phyloP scores from a whole-genome alignment of 1,284 basidiomycete genomes.

The Cutaneotrichosporon cutaneum region DNA sequence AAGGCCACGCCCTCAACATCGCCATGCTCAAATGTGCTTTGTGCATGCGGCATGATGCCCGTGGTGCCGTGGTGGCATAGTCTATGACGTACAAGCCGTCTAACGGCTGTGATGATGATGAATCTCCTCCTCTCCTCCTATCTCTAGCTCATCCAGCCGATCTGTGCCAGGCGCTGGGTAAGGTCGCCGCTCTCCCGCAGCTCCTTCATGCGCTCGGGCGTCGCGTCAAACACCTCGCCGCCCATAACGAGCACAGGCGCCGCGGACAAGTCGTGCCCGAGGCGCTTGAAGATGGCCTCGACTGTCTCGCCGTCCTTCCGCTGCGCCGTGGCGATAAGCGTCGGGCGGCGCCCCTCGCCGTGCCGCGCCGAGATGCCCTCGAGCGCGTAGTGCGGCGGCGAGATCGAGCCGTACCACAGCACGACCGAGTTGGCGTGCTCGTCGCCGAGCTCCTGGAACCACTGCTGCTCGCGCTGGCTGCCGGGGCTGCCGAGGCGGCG shows the following conservation, averaged over 20 bases:
- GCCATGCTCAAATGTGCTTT: neutral
- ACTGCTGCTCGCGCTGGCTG: constrained; percentile 24
- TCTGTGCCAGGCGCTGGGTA: constrained; percentile 16
- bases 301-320: constrained; percentile 32
- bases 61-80: neutral
- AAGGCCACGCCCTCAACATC: neutral
- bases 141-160: constrained; percentile 17
- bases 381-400: constrained; percentile 33
- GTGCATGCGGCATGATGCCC: neutral
- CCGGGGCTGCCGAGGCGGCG: constrained; percentile 30
- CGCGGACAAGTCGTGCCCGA: constrained; percentile 27
- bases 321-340: constrained; percentile 29
- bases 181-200: constrained; percentile 32
- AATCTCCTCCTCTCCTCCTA: neutral
- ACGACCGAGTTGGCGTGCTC: constrained; percentile 38
- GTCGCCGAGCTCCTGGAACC: constrained; percentile 36
- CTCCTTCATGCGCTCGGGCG: constrained; percentile 27
- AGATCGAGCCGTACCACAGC: constrained; percentile 37
- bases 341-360: constrained; percentile 29
- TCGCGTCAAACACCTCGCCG: constrained; percentile 31
- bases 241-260: constrained; percentile 41
- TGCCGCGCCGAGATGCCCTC: constrained; percentile 34
- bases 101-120: neutral
- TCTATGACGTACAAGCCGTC: constrained; percentile 11
- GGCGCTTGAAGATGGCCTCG: constrained; percentile 29